phyloP scores from a whole-genome alignment of 306 rosid genomes.

The Vigna hirtella region DNA sequence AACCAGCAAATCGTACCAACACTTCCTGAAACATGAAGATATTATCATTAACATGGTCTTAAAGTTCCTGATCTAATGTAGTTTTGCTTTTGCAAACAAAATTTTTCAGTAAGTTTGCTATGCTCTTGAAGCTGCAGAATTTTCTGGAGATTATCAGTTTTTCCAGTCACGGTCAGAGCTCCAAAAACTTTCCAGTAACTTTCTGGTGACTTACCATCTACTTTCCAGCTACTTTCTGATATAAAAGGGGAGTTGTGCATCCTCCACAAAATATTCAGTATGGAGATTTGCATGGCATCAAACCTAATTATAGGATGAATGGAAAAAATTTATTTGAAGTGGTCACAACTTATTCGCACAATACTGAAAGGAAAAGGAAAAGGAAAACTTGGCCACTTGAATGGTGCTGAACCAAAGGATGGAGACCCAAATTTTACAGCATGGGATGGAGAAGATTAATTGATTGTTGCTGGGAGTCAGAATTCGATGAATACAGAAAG shows the following conservation, averaged over 20 bases:
- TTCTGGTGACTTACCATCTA: too few species aligned
- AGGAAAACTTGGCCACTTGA: neutral
- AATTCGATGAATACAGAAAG: neutral
- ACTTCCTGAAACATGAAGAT: conserved; percentile 74
- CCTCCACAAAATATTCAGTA: neutral
- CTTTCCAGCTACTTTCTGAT: neutral
- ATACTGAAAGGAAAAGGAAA: neutral
- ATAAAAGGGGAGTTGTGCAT: neutral
- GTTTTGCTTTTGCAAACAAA: neutral
- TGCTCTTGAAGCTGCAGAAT: neutral
- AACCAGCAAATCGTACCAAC: conserved; percentile 88
- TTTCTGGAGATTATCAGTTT: too few species aligned
- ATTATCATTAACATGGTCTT: neutral
- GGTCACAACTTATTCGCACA: too few species aligned
- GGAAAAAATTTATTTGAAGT: too few species aligned
- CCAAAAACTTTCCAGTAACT: too few species aligned
- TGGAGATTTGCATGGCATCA: neutral
- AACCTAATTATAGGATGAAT: neutral
- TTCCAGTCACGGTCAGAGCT: too few species aligned
- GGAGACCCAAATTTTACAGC: neutral
- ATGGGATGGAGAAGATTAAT: neutral
- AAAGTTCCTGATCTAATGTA: neutral
- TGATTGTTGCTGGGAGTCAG: neutral
- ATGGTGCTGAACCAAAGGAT: neutral
- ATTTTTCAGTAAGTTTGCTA: neutral